Evolutionary conservation across 768 basidiomycete species (phyloP).

Genomic region (Tephrocybe sp.): DNA sequence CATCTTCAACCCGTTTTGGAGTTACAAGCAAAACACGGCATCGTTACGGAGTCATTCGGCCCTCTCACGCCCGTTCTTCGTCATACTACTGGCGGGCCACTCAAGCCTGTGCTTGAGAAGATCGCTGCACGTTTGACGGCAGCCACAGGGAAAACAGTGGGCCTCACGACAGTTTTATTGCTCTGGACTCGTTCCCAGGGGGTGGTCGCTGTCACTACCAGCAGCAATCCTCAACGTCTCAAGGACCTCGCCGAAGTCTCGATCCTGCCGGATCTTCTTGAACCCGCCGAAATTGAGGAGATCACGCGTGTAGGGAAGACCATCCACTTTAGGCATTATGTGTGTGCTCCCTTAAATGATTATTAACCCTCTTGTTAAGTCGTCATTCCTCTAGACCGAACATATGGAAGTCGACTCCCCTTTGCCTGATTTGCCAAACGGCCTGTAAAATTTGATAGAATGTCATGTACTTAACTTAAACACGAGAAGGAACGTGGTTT

Average conservation of each 20-base stretch:
- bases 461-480: no score
- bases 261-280: constrained; percentile 26
- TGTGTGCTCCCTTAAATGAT: constrained; percentile 16
- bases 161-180: constrained; percentile 18
- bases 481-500: not conserved
- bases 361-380: not conserved
- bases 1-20: constrained; percentile 33
- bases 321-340: constrained; percentile 33
- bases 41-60: constrained; percentile 36
- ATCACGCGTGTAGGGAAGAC: constrained; percentile 33
- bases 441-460: constrained; percentile 2
- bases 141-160: constrained; percentile 2
- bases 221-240: constrained; percentile 30
- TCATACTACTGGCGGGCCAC: constrained; percentile 34
- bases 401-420: constrained; percentile 37
- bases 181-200: constrained; percentile 33
- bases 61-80: constrained; percentile 35
- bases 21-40: constrained; percentile 34
- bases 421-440: constrained; percentile 28
- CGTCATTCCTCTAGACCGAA: constrained; percentile 21
- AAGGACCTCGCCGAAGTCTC: constrained; percentile 27
- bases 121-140: constrained; percentile 20
- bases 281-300: constrained; percentile 30
- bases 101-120: constrained; percentile 33
- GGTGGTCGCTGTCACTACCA: constrained; percentile 30